Evolutionary conservation across 2,329 filamentous ascomycete species (phyloP), one percentile per base, ranked within the genome.

Genomic region (Geosmithia morbida): DNA sequence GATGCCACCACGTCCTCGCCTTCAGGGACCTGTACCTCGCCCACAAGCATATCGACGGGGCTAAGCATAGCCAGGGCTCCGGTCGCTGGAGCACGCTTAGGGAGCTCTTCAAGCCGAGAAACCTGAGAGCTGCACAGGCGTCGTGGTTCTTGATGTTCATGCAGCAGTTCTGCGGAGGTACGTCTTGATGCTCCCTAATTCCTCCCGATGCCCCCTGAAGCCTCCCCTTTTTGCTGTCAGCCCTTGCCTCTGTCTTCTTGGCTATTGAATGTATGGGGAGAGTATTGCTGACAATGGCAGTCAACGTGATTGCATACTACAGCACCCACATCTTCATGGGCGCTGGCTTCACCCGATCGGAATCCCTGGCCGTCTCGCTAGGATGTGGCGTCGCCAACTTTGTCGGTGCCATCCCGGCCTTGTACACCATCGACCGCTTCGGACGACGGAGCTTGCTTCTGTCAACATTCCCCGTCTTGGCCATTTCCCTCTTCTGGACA

Each of bases 391-490:
- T 79, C 18, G 66, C 81, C 51, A 81, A 80, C 51, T 82, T 82
- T 53, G 30, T 80, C 33, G 81, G 81, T 50, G 77, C 79, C 14
- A 76, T 72, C 59, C 78, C 77, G 0, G 77, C 79, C 0, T 61
- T 81, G 18, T 78, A 69, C 64, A 80, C 77, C 1, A 82, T 83
- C 48, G 79, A 83, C 54, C 80, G 75, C 0, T 80, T 72, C 54
- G 79, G 79, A 2, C 74, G 79, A 14, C 71, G 79, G 6, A 65
- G 71, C 6, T 63, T 83, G 7, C 65, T 82, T 2, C 60, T 81
- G 1, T 74, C 77, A 51, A 83, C 79, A 1, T 81, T 83, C 53
- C 79, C 79, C 1, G 69, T 79, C 51, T 81, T 82, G 77, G 70
- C 44, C 16, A 10, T 46, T 18, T 43, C 22, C 22, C 48, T 72